Evolutionary conservation across 306 rosid genomes (phyloP).

Genomic region (Mimosa bimucronata): DNA sequence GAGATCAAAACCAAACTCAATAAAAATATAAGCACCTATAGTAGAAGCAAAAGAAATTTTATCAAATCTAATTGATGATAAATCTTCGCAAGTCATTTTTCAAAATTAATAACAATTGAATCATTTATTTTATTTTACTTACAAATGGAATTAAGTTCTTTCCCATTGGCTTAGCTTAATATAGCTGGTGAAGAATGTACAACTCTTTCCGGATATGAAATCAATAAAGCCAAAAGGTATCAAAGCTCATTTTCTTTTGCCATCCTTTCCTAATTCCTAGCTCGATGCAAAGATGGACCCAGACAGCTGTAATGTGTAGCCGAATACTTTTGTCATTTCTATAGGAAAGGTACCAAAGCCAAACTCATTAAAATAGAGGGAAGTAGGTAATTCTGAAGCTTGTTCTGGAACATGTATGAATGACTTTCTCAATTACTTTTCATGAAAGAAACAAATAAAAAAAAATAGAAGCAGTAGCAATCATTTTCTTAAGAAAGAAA

Average conservation of each 20-base stretch:
- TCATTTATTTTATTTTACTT: too few relatives aligned
- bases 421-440: neutral
- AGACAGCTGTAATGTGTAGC: slow-evolving; percentile 21
- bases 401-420: neutral
- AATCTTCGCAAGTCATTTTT: neutral
- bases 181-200: neutral
- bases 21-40: too few relatives aligned
- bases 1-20: too few relatives aligned
- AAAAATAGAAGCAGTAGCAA: neutral
- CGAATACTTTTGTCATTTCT: neutral
- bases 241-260: neutral
- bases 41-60: too few relatives aligned
- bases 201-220: neutral
- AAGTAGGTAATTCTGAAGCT: neutral
- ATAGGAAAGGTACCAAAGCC: neutral
- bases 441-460: too few relatives aligned
- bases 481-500: neutral
- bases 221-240: neutral
- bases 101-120: too few relatives aligned
- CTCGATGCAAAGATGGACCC: slow-evolving; percentile 37
- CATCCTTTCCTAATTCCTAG: slow-evolving; percentile 34
- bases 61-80: neutral
- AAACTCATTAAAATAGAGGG: neutral
- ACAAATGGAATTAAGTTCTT: too few relatives aligned
- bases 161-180: neutral